A percentile compares a stretch with the other conserved stretches of the same genome.
These are phyloP conservation scores for Nitzschia sp. DNA, from an alignment of 108 stramenopile genomes.

Conservation along the genomic window DNA sequence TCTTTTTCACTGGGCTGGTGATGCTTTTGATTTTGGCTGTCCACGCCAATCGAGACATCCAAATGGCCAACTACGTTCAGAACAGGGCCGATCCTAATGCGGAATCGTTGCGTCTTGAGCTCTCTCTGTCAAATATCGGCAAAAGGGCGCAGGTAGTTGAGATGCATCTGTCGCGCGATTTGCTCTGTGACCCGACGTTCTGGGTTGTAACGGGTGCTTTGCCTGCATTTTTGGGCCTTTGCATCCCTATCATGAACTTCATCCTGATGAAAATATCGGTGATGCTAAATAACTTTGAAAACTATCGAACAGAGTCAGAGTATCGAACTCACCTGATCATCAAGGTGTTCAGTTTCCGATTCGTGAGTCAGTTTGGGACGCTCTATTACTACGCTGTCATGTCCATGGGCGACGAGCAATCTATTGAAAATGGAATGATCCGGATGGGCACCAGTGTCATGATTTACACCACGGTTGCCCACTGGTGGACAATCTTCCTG, in stretches of 20 bases:
- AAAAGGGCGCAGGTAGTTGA: slow-evolving; percentile 47
- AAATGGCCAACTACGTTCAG: slow-evolving; percentile 80
- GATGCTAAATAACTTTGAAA: slow-evolving; percentile 90
- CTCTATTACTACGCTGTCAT: slow-evolving; percentile 96
- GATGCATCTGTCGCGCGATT: slow-evolving; percentile 60
- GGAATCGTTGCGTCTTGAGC: slow-evolving; percentile 45
- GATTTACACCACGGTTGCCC: slow-evolving; percentile 82
- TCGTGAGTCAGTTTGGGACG: slow-evolving; percentile 96
- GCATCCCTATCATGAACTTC: slow-evolving; percentile 83
- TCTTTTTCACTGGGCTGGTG: slow-evolving; percentile 73
- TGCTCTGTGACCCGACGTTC: slow-evolving; percentile 75
- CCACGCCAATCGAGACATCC: slow-evolving; percentile 83
- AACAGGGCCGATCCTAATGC: slow-evolving; percentile 26
- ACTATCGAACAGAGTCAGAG: slow-evolving; percentile 90
- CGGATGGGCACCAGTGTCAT: slow-evolving; percentile 80
- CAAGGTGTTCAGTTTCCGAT: slow-evolving; percentile 98
- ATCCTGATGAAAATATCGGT: slow-evolving; percentile 78
- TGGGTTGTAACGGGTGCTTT: slow-evolving; percentile 81
- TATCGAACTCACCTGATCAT: slow-evolving; percentile 94
- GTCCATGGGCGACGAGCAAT: slow-evolving; percentile 26
- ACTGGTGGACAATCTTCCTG: slow-evolving; percentile 87
- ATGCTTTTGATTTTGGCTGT: slow-evolving; percentile 81
- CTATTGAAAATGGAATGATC: slow-evolving; percentile 80
- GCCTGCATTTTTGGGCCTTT: slow-evolving; percentile 82
- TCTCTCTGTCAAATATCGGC: slow-evolving; percentile 60